Base-by-base conservation (phyloP, 2,329 filamentous ascomycete species). In the Bipolaris oryzae region DNA sequence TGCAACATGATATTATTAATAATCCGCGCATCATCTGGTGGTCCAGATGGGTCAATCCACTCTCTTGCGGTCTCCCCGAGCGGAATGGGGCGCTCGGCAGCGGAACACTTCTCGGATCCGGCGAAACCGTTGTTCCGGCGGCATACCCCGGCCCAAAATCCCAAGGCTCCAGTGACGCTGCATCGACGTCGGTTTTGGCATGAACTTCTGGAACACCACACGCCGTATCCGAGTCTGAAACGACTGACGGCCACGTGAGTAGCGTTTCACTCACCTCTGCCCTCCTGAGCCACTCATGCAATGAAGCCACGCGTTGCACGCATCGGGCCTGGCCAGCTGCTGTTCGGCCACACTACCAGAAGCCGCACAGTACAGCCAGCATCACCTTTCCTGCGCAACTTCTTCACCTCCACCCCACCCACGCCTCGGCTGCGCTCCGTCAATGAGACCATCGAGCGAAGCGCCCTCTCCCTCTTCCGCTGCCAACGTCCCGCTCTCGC, bases 261-360 rank as follows among this genome's bases (percentile, higher is more conserved):
- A 54, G 51, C 31, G 33, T 48, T 54, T 57, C 44, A 50, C 51
- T 50, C 45, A 48, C 55, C 54, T 42, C 18, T 13, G 34, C 39
- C 25, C 25, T 28, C 34, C 35, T 33, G 31, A 9, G 18, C 51
- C 39, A 16, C 51, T 39, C 62, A 50, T 57, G 53, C 63, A 39
- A 73, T 72, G 68, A 70, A 68, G 60, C 60, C 68, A 53, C 63
- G 62, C 47, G 53, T 64, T 45, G 57, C 66, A 51, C 66, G 66
- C 50, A 13, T 67, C 33, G 62, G 64, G 66, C 56, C 67, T n/a
- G 57, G 62, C 53, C 66, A 62, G 54, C 62, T 70, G 55, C 63
- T 72, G 50, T 59, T 55, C 49, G 58, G 66, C 37, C 53, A 57
- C 34, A 38, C 52, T 51, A 34, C 53, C 18, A 55, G 54, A 43